These are phyloP conservation scores for Babesia divergens DNA, from an alignment of 169 alveolate genomes.

Conservation along the genomic window DNA sequence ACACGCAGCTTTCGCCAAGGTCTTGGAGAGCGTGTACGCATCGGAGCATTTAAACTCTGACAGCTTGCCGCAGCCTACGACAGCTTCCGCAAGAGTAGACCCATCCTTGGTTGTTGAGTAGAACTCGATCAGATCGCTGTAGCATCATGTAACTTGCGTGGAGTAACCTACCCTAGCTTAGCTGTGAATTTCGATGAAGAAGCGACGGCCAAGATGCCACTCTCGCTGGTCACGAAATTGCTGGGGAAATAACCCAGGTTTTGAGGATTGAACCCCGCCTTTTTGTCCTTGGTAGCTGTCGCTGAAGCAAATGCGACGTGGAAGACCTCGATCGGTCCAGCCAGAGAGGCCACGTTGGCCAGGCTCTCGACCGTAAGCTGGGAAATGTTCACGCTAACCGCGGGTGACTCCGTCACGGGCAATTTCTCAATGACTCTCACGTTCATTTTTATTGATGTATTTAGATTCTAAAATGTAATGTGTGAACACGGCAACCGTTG, in stretches of 20 bases:
- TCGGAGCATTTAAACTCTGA: conserved; percentile 28
- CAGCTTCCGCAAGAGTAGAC: conserved; percentile 20
- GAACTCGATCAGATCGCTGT: conserved; percentile 38
- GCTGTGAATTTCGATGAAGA: conserved; percentile 23
- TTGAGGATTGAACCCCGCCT: background rate
- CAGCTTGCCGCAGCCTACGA: conserved; percentile 45
- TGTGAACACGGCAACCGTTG: background rate
- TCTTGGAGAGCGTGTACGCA: conserved; percentile 7
- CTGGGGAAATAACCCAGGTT: conserved; percentile 34
- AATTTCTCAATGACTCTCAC: background rate
- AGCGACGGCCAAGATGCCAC: conserved; percentile 30
- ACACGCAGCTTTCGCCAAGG: conserved; percentile 18
- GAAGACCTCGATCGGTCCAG: conserved; percentile 33
- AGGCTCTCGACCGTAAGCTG: background rate
- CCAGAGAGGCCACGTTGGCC: background rate
- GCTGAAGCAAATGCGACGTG: conserved; percentile 27
- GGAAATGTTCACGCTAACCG: background rate
- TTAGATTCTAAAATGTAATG: background rate
- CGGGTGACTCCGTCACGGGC: conserved; percentile 22
- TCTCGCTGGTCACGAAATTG: background rate
- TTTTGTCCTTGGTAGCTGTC: background rate
- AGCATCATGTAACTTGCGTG: background rate
- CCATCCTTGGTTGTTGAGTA: conserved; percentile 14
- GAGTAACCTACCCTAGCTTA: conserved; percentile 36
- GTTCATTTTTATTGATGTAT: background rate